A percentile compares a stretch with the other conserved stretches of the same genome.
phyloP scores from a whole-genome alignment of 441 rosid genomes.

The Croton setiger region DNA sequence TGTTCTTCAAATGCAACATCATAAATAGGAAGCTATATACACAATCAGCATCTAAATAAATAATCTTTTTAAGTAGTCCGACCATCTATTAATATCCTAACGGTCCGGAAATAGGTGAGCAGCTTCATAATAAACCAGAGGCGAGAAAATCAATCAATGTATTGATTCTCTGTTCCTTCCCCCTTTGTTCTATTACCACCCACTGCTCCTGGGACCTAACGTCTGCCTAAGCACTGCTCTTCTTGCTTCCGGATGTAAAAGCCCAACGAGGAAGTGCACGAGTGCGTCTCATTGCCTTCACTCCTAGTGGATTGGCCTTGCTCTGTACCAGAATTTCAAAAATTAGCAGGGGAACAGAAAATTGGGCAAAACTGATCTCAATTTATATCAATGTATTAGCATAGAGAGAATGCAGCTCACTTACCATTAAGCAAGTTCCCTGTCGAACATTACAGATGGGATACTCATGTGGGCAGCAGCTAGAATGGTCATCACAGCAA shows the following conservation, averaged over 20 bases:
- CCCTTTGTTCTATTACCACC: constrained; percentile 3
- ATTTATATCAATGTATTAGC: background rate
- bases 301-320: constrained; percentile 69
- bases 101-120: constrained; percentile 9
- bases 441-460: constrained; percentile 60
- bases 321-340: constrained; percentile 45
- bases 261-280: constrained; percentile 69
- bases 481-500: constrained; percentile 77
- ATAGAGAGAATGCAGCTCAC: background rate
- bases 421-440: constrained; percentile 74
- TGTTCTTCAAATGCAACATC: constrained; percentile 16
- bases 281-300: constrained; percentile 68
- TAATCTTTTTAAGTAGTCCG: constrained; percentile 11
- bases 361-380: background rate
- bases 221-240: constrained; percentile 39
- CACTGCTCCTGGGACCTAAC: constrained; percentile 21
- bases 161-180: constrained; percentile 18
- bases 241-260: constrained; percentile 32
- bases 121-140: constrained; percentile 18
- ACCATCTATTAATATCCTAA: background rate
- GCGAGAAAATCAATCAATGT: constrained; percentile 12
- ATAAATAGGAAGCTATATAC: constrained; percentile 31
- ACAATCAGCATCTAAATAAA: constrained; percentile 21
- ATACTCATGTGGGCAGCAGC: constrained; percentile 89
- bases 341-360: constrained; percentile 6